phyloP scores from a whole-genome alignment of 805 yeast genomes.

The Candida insectorum region DNA sequence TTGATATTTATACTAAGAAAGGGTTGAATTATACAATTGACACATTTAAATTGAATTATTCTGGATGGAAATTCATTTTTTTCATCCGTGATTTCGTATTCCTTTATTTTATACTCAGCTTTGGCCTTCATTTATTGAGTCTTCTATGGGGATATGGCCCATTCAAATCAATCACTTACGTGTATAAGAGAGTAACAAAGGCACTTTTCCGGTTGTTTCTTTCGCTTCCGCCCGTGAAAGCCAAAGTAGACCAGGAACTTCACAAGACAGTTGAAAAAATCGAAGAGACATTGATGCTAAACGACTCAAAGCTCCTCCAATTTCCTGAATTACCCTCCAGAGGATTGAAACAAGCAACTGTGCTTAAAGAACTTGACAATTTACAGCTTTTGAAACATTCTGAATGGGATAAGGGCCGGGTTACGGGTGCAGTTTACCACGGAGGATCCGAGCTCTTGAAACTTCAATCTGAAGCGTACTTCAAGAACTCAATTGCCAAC shows the following conservation, averaged over 20 bases:
- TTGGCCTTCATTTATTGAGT: slow-evolving; percentile 2
- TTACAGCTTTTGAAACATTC: slow-evolving; percentile 56
- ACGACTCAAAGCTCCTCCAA: slow-evolving; percentile 43
- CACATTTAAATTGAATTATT: background rate
- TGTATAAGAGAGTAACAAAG: slow-evolving; percentile 13
- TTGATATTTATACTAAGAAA: slow-evolving; percentile 2
- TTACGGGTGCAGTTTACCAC: slow-evolving; percentile 95
- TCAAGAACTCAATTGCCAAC: slow-evolving; percentile 79
- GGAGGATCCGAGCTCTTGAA: slow-evolving; percentile 79
- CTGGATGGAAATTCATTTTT: slow-evolving; percentile 11
- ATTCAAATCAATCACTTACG: slow-evolving; percentile 21
- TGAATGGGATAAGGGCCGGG: slow-evolving; percentile 80
- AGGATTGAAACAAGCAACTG: slow-evolving; percentile 51
- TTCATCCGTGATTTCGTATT: slow-evolving; percentile 21
- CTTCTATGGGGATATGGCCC: slow-evolving; percentile 38
- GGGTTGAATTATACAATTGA: background rate
- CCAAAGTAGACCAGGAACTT: slow-evolving; percentile 62
- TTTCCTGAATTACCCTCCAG: slow-evolving; percentile 52
- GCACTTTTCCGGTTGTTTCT: slow-evolving; percentile 29
- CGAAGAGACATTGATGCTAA: slow-evolving; percentile 56
- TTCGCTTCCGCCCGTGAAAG: slow-evolving; percentile 50
- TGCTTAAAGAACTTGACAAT: slow-evolving; percentile 50
- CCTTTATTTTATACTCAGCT: slow-evolving; percentile 11
- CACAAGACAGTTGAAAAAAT: slow-evolving; percentile 42
- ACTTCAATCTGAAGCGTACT: slow-evolving; percentile 75